Conservation (phyloP, 179 eudicot species). For the Gypsophila paniculata region DNA sequence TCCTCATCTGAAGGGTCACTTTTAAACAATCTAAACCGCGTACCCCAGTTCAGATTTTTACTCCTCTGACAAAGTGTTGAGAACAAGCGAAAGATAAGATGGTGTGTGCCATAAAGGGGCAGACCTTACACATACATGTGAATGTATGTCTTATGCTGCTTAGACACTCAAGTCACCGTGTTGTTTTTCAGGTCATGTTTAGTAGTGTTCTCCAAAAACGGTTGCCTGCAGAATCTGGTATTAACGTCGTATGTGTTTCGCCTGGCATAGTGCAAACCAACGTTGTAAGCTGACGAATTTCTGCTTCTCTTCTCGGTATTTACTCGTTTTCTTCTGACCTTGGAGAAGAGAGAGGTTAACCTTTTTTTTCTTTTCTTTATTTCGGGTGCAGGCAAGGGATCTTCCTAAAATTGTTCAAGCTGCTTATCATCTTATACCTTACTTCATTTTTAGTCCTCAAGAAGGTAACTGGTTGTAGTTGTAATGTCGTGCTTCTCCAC, state of each 20-base stretch:
- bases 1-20: not conserved
- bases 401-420: constrained; percentile 79
- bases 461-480: constrained; percentile 52
- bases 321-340: constrained; percentile 2
- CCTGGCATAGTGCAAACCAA: constrained; percentile 96
- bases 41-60: not conserved
- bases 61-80: not conserved
- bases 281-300: constrained; percentile 56
- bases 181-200: constrained; percentile 72
- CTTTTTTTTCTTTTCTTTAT: not conserved
- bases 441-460: constrained; percentile 76
- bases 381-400: constrained; percentile 78
- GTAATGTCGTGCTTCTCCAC: constrained; percentile 2
- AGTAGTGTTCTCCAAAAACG: constrained; percentile 79
- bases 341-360: not conserved
- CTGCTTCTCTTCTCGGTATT: not conserved
- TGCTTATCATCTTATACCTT: constrained; percentile 69
- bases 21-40: no score
- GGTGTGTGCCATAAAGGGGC: not conserved
- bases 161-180: constrained; percentile 17
- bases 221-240: constrained; percentile 80
- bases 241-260: constrained; percentile 69
- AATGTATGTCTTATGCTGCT: not conserved
- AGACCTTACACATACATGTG: not conserved
- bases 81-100: not conserved